Conservation (phyloP, 257 asterid genomes). For the Rauvolfia tetraphylla region DNA sequence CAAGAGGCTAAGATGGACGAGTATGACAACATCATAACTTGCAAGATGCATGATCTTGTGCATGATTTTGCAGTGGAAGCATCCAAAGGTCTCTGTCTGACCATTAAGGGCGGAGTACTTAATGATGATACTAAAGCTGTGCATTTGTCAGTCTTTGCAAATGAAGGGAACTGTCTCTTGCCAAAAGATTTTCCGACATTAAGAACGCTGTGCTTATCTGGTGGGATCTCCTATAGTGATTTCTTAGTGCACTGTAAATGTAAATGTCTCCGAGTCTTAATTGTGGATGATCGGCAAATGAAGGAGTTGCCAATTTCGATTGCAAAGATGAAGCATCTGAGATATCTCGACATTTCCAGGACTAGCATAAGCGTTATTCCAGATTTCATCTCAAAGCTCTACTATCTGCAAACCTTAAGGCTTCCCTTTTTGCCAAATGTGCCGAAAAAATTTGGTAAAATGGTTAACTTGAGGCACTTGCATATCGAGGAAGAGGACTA, state of each 20-base stretch:
- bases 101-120: neutral
- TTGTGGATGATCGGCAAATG: neutral
- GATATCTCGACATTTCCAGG: slow-evolving; percentile 12
- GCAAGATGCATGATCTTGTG: no score
- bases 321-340: slow-evolving; percentile 10
- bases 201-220: no score
- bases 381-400: slow-evolving; percentile 10
- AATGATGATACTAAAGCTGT: neutral
- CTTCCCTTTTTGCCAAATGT: neutral
- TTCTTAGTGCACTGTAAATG: no score
- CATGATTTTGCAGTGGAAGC: slow-evolving; percentile 8
- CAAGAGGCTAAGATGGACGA: no score
- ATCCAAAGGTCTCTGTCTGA: neutral
- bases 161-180: no score
- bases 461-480: slow-evolving; percentile 18
- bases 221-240: no score
- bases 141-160: no score
- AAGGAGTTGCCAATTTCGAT: slow-evolving; percentile 8
- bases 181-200: neutral
- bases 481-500: neutral
- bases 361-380: slow-evolving; percentile 13
- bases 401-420: slow-evolving; percentile 20
- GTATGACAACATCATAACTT: no score
- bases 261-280: slow-evolving; percentile 3
- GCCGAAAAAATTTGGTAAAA: neutral